Percentiles rank a stretch among this genome's conserved stretches.
These are phyloP conservation scores for Kwoniella shandongensis DNA, from an alignment of 768 basidiomycete species.

Conservation along the genomic window DNA sequence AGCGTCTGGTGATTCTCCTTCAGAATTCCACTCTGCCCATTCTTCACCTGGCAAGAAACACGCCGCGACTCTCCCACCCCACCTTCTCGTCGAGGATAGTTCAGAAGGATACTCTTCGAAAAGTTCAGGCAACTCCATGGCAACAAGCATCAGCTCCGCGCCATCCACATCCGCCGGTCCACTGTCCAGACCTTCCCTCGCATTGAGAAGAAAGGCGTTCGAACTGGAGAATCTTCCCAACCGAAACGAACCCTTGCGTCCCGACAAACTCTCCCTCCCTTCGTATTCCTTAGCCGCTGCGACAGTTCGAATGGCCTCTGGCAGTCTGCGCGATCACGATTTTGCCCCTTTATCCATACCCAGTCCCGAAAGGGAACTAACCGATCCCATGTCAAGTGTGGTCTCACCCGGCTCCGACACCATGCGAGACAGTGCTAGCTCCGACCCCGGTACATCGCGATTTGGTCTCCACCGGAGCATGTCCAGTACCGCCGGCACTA, in stretches of 20 bases:
- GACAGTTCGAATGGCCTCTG: constrained; percentile 46
- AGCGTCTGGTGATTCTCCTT: constrained; percentile 9
- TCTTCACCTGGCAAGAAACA: constrained; percentile 36
- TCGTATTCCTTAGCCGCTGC: constrained; percentile 48
- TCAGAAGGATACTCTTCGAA: constrained; percentile 21
- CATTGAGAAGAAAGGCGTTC: constrained; percentile 27
- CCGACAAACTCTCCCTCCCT: constrained; percentile 36
- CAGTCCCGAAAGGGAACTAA: constrained; percentile 85
- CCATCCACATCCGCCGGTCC: constrained; percentile 25
- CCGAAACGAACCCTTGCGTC: constrained; percentile 6
- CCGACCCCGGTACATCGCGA: constrained; percentile 51
- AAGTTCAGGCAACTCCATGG: constrained; percentile 22
- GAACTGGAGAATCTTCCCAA: constrained; percentile 29
- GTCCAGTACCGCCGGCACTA: constrained; percentile 55
- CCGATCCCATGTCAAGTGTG: constrained; percentile 68
- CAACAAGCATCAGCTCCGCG: constrained; percentile 31
- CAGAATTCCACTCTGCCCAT: constrained; percentile 20
- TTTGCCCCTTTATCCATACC: constrained; percentile 84
- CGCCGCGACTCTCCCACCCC: constrained; percentile 2
- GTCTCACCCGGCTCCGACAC: constrained; percentile 9
- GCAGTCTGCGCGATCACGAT: constrained; percentile 53
- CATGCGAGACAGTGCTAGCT: constrained; percentile 29
- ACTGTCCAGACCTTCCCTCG: constrained; percentile 20
- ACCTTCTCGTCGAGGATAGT: not conserved
- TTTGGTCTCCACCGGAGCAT: constrained; percentile 46